A percentile compares a stretch with the other conserved stretches of the same genome.
phyloP scores from a whole-genome alignment of 2,329 filamentous ascomycete genomes.

The Ophiostoma ips region DNA sequence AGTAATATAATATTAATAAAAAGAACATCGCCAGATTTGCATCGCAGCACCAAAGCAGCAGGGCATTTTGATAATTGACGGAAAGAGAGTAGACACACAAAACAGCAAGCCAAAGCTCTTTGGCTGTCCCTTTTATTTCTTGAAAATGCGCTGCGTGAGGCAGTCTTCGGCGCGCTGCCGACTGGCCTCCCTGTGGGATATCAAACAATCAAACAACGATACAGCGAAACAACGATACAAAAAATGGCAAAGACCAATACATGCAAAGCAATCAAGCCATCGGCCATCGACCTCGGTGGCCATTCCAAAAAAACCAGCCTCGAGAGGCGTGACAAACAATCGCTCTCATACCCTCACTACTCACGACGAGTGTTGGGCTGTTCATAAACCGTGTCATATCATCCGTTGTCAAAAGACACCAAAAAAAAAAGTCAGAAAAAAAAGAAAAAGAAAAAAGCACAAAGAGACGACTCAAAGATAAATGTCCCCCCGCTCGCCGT shows the following conservation, averaged over 20 bases:
- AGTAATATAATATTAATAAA: no score
- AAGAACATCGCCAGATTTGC: neutral
- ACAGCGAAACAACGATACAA: no score
- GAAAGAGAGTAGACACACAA: neutral
- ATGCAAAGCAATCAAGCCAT: neutral
- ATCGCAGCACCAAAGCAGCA: neutral
- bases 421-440: neutral
- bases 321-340: no score
- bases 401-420: neutral
- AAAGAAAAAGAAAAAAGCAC: neutral
- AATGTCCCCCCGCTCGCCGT: conserved; percentile 81
- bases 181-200: neutral
- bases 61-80: no score
- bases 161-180: neutral
- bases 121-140: conserved; percentile 1
- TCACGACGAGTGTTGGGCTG: no score
- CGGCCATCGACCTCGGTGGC: no score
- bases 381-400: no score
- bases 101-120: conserved; percentile 1
- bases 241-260: neutral
- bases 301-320: no score
- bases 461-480: conserved; percentile 48
- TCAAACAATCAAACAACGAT: neutral
- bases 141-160: conserved; percentile 1
- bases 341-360: no score